Base-by-base conservation (phyloP, 768 basidiomycete genomes). In the Hericium erinaceus region DNA sequence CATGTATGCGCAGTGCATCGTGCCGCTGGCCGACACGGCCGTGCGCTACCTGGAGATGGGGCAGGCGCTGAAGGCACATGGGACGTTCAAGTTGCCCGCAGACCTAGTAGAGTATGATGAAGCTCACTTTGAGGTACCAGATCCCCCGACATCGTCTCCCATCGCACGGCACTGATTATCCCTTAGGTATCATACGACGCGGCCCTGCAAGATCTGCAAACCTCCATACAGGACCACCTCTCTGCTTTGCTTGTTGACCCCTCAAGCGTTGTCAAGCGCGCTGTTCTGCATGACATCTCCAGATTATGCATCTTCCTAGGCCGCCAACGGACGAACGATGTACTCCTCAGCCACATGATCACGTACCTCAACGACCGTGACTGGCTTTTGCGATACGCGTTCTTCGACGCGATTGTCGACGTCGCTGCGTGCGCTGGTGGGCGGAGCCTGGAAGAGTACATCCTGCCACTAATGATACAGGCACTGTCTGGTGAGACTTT, bases 391-490 rank as follows among this genome's bases (percentile, higher is more conserved):
- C 81, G 97, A 2, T 83, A 85, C 65, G 90, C 91, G 0, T 99
- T 98, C 70, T 97, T 98, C 65, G 94, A 95, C 67, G 89, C 89
- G 59, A 92, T 97, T 28, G 92, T 98, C 18, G 94, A 92, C 60
- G 93, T 99, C 1, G 95, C 95, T 5, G 90, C 89, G 0, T 95
- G 92, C 72, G 92, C 95, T 3, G 95, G 95, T 1, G 87, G 89
- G 33, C 76, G 87, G 58, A 95, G 92, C 62, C 67, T 98, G 64
- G 97, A 98, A 66, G 94, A 98, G 64, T 98, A 98, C 64, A 95
- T 98, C 54, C 68, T 97, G n/a, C 97, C 97, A 0, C 70, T 99
- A 58, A 94, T 98, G 92, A 82, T 93, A 4, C 95, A 98, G 64
- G 93, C 95, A 0, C 72, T 99, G 26, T 93, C 92, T 54, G 95